Base-by-base conservation (phyloP, 2,329 filamentous ascomycete genomes). In the Pyrenophora graminea region DNA sequence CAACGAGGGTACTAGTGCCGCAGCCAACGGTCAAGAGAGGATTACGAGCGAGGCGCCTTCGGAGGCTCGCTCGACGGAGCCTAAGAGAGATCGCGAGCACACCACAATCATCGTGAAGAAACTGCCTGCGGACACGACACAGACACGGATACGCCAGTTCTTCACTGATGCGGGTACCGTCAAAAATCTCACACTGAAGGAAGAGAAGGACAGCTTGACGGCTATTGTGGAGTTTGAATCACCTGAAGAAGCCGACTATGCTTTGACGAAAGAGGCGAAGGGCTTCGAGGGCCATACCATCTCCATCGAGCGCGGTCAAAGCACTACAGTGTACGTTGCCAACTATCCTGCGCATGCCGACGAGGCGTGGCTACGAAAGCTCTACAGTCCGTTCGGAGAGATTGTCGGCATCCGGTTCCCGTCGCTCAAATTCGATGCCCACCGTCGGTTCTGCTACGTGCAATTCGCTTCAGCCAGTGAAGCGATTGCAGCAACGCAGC, bases 371-470 rank as follows among this genome's bases (percentile, higher is more conserved):
- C 81, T 94, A 18, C 83, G 83, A 34, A 73, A 83, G 31, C 74
- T 93, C 3, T 93, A 93, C 48, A 50, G 48, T 38, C 70, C 79
- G 51, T 93, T 87, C 65, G 94, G 94, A 37, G 85, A 93, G 37
- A 86, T 99, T 48, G 80, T 96, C 48, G 90, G 87, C 64, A 82
- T 97, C 45, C 87, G 94, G 18, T 94, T 94, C 76, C 94, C 94
- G 2, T 96, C 91, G 49, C 82, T 99, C 44, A 95, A 95, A 70
- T 91, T 83, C 72, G 93, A 97, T 66, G 87, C 88, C 1, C 87
- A 90, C 62, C 89, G 94, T 27, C 88, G 94, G 19, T 99, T 99
- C 76, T 97, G 92, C 77, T 99, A 99, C 72, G 81, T 97, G 6
- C 90, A 95, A n/a, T 97, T 97, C 70, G 82, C 85, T 40, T 84